Evolutionary conservation across 768 basidiomycete species (phyloP).

Genomic region (Boletus coccyginus): DNA sequence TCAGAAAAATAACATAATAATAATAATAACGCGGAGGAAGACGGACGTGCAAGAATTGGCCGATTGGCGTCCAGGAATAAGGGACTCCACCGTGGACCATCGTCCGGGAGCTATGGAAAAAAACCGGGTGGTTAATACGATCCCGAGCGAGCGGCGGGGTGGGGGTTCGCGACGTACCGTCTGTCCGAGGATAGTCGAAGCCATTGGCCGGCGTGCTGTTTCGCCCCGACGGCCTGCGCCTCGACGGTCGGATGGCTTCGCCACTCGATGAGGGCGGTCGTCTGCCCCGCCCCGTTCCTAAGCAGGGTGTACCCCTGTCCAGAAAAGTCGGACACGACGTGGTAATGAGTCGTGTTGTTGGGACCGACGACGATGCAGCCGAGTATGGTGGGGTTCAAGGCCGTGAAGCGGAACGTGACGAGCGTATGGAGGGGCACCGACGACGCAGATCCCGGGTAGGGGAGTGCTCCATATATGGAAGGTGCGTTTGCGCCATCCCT

Average conservation of each 20-base stretch:
- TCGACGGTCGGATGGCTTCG: constrained; percentile 47
- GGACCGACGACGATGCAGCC: constrained; percentile 55
- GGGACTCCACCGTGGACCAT: constrained; percentile 50
- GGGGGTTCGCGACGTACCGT: constrained; percentile 31
- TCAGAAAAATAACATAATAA: too few species aligned
- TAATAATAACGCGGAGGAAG: background rate
- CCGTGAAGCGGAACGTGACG: constrained; percentile 48
- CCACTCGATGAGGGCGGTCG: constrained; percentile 61
- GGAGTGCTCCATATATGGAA: constrained; percentile 64
- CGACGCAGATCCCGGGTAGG: constrained; percentile 41
- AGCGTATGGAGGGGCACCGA: constrained; percentile 29
- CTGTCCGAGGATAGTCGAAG: constrained; percentile 48
- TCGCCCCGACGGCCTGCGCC: constrained; percentile 46
- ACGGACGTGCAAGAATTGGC: constrained; percentile 44
- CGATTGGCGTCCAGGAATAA: constrained; percentile 57
- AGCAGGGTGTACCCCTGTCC: constrained; percentile 54
- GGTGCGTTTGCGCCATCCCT: constrained; percentile 27
- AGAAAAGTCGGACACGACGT: constrained; percentile 43
- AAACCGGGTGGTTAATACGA: background rate
- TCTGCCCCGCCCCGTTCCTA: constrained; percentile 46
- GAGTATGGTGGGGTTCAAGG: constrained; percentile 49
- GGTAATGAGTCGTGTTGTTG: constrained; percentile 45
- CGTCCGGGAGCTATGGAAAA: constrained; percentile 35
- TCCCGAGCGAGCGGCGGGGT: background rate
- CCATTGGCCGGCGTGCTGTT: constrained; percentile 53